phyloP scores from a whole-genome alignment of 306 rosid genomes.

The Sesbania bispinosa region DNA sequence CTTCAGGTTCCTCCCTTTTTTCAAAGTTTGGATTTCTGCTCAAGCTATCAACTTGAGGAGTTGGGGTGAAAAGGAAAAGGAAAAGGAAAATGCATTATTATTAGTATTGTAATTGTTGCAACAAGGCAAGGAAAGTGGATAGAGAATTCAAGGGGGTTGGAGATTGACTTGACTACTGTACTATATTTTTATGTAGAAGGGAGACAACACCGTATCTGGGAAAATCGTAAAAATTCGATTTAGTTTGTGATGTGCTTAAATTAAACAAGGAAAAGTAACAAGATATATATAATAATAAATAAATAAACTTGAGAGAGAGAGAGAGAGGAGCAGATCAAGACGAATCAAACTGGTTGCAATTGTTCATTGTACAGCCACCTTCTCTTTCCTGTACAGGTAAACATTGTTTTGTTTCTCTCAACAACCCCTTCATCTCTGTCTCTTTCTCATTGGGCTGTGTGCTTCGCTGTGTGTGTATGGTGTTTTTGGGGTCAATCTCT shows the following conservation, averaged over 20 bases:
- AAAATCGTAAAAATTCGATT: slow-evolving; percentile 72
- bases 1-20: not conserved
- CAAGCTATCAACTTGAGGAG: not conserved
- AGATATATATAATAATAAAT: too few relatives aligned
- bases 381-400: slow-evolving; percentile 43
- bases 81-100: slow-evolving; percentile 25
- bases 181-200: slow-evolving; percentile 25
- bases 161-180: slow-evolving; percentile 18
- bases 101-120: slow-evolving; percentile 4
- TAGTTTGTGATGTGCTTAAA: slow-evolving; percentile 38
- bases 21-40: not conserved
- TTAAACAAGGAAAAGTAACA: not conserved
- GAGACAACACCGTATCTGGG: slow-evolving; percentile 73
- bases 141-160: too few relatives aligned
- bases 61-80: slow-evolving; percentile 20
- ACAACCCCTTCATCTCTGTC: slow-evolving; percentile 19
- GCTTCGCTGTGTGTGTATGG: slow-evolving; percentile 66
- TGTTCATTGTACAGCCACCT: slow-evolving; percentile 40
- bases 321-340: slow-evolving; percentile 32
- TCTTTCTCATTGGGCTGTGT: slow-evolving; percentile 44
- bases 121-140: not conserved
- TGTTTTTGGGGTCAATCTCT: slow-evolving; percentile 44
- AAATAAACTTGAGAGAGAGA: not conserved
- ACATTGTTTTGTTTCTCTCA: slow-evolving; percentile 32
- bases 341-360: slow-evolving; percentile 24